A percentile compares a stretch with the other conserved stretches of the same genome.
phyloP scores from a whole-genome alignment of 768 basidiomycete genomes.

The Amanita molliuscula region DNA sequence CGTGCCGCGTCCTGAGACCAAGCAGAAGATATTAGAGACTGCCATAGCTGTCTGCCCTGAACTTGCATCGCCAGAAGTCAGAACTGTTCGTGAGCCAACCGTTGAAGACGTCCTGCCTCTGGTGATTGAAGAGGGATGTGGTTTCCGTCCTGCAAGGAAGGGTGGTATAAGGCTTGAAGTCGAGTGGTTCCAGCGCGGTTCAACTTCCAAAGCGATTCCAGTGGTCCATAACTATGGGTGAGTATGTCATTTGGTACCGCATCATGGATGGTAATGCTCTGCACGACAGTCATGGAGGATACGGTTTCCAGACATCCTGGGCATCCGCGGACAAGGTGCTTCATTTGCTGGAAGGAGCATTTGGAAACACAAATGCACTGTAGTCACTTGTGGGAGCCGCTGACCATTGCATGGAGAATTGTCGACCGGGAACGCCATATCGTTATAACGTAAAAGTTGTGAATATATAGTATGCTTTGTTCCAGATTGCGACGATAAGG shows the following conservation, averaged over 20 bases:
- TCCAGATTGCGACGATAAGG: too few species aligned
- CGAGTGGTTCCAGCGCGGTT: constrained; percentile 21
- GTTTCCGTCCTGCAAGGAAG: constrained; percentile 56
- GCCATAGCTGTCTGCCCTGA: constrained; percentile 44
- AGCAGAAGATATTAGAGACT: constrained; percentile 44
- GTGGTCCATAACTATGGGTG: constrained; percentile 61
- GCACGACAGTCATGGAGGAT: constrained; percentile 36
- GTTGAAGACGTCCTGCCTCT: constrained; percentile 38
- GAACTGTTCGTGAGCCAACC: constrained; percentile 32
- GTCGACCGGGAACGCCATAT: constrained; percentile 9
- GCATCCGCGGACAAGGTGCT: constrained; percentile 39
- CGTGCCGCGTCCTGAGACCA: constrained; percentile 50
- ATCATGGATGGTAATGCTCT: neutral
- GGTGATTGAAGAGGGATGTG: constrained; percentile 42
- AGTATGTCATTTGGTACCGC: constrained; percentile 12
- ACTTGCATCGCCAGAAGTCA: constrained; percentile 44
- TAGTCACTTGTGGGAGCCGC: neutral
- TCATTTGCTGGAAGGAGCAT: constrained; percentile 27
- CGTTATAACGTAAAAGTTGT: too few species aligned
- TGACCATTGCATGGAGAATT: neutral
- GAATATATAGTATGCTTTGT: too few species aligned
- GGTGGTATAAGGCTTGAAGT: constrained; percentile 53
- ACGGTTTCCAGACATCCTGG: constrained; percentile 50
- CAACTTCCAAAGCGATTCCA: constrained; percentile 24
- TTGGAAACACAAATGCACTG: constrained; percentile 10